Percentiles rank a stretch among this genome's conserved stretches.
phyloP scores from a whole-genome alignment of 805 yeast genomes.

The Schizosaccharomyces cryophilus region DNA sequence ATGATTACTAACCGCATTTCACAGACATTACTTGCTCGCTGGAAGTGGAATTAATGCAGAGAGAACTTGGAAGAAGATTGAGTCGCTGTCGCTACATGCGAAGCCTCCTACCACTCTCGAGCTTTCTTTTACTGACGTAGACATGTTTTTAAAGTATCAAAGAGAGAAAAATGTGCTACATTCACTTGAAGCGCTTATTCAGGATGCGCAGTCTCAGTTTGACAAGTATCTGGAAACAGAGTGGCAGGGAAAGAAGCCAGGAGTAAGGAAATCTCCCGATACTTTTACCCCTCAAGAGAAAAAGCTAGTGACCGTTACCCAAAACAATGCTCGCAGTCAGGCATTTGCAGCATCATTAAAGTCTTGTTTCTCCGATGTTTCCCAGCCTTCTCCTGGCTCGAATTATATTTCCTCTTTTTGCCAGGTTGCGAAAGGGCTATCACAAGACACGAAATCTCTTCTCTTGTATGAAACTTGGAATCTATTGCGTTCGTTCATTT shows the following conservation, averaged over 20 bases:
- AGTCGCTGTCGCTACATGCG: constrained; percentile 16
- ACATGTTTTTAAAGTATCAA: constrained; percentile 36
- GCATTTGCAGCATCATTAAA: not conserved
- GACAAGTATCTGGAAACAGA: constrained; percentile 46
- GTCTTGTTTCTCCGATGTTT: not conserved
- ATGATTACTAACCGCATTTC: not conserved
- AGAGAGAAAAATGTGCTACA: constrained; percentile 63
- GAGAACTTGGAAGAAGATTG: constrained; percentile 37
- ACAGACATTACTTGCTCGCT: constrained; percentile 54
- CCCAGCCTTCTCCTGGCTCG: not conserved
- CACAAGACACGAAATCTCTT: constrained; percentile 9
- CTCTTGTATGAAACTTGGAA: constrained; percentile 15
- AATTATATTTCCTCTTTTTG: not conserved
- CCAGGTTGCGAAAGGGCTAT: constrained; percentile 12
- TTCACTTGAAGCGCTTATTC: constrained; percentile 59
- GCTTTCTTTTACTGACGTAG: constrained; percentile 23
- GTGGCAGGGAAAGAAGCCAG: constrained; percentile 10
- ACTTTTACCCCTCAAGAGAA: not conserved
- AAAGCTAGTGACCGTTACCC: not conserved
- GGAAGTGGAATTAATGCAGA: constrained; percentile 74
- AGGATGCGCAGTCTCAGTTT: constrained; percentile 57
- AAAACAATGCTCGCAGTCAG: not conserved
- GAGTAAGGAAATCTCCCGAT: not conserved
- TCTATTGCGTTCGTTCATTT: not conserved
- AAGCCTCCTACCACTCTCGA: constrained; percentile 4